phyloP scores from a whole-genome alignment of 2,329 filamentous ascomycete genomes.

The Laburnicola sp. region DNA sequence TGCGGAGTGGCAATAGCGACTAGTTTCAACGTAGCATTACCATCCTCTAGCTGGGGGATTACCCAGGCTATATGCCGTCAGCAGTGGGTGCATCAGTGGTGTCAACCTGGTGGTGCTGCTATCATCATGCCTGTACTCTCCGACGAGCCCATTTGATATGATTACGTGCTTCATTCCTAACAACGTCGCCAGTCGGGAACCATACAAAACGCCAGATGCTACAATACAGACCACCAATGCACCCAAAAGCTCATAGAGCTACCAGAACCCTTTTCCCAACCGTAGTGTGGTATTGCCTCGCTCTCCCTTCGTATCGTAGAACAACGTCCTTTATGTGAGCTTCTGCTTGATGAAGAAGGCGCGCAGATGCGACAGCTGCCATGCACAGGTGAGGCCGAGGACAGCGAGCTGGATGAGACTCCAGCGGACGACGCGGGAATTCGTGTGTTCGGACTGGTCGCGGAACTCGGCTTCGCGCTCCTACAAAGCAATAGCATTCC shows the following conservation, averaged over 20 bases:
- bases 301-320: slow-evolving; percentile 1
- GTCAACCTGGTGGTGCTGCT: neutral
- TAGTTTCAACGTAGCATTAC: neutral
- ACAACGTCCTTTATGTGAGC: slow-evolving; percentile 68
- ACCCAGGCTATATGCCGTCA: too few species aligned
- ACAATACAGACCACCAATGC: slow-evolving; percentile 21
- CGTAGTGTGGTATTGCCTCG: slow-evolving; percentile 12
- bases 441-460: slow-evolving; percentile 94
- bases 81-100: neutral
- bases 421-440: slow-evolving; percentile 90
- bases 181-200: slow-evolving; percentile 19
- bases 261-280: slow-evolving; percentile 14
- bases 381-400: slow-evolving; percentile 85
- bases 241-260: slow-evolving; percentile 1
- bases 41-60: neutral
- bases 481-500: slow-evolving; percentile 51
- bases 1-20: neutral
- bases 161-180: slow-evolving; percentile 15
- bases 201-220: slow-evolving; percentile 25
- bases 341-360: slow-evolving; percentile 99
- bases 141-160: neutral
- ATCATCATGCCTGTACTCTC: neutral
- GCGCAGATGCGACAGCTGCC: slow-evolving; percentile 93
- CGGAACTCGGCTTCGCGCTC: slow-evolving; percentile 97
- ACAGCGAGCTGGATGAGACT: slow-evolving; percentile 86